Base-by-base conservation (phyloP, 2,329 filamentous ascomycete species). In the Seiridium cupressi region DNA sequence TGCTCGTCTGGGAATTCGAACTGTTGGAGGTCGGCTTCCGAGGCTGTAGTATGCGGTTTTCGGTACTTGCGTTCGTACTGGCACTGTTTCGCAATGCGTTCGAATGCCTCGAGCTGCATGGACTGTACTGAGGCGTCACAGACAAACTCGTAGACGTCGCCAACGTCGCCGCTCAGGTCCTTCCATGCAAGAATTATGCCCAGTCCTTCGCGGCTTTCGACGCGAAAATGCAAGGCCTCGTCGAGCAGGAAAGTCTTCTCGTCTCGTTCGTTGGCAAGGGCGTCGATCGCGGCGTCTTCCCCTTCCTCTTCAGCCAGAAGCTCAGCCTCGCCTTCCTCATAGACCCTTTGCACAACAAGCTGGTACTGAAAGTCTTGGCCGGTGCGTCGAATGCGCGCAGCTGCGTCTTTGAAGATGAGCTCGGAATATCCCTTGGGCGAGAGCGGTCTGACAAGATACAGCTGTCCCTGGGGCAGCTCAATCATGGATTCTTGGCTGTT, bases 341-440 rank as follows among this genome's bases (percentile, higher is more conserved):
- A 99, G 61, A 94, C 94, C 62, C 95, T 87, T 74, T 99, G 95
- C 47, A 98, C 86, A 46, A 98, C 94, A 10, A 99, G 91, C 75
- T 99, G 95, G 74, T 98, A 99, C 71, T 99, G 93, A 71, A 91
- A 97, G 58, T 98, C 93, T 74, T 97, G 93, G 26, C 91, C 93
- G 13, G 95, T 98, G 64, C 92, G 88, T 65, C 96, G 90, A 71
- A 99, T 96, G 64, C 90, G 92, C 57, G 94, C 92, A 51, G 92
- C 91, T 44, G 93, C 90, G 87, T 99, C 95, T 76, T 95, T 97
- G 84, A 97, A 99, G 77, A 99, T 96, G 73, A 98, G 92, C 77
- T 99, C 95, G 1, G 94, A 97, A 75, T 97, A 98, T 66, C 95
- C 95, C 76, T 99, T 99, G 60, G 94, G 93, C 6, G 94, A 98